Evolutionary conservation across 371 early-diverging fungal species (phyloP).

Genomic region (Cladochytrium tenue): DNA sequence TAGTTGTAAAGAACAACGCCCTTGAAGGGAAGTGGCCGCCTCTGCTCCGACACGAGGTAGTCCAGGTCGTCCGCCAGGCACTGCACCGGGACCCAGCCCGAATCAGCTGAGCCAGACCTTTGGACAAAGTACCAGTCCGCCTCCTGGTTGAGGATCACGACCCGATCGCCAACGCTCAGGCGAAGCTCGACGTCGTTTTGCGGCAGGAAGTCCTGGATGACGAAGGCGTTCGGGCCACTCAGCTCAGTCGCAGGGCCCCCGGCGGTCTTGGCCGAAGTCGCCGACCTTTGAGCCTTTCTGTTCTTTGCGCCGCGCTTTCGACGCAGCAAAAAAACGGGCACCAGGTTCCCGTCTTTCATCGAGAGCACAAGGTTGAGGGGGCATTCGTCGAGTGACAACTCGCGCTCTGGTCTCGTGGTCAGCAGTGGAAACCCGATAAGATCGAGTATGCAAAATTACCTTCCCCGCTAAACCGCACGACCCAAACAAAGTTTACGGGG

Average conservation of each 20-base stretch:
- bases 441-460: too few species aligned
- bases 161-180: not conserved
- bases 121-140: not conserved
- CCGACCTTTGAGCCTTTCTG: too few species aligned
- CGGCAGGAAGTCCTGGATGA: not conserved
- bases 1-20: not conserved
- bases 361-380: conserved; percentile 80
- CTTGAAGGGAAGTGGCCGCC: not conserved
- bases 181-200: not conserved
- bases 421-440: too few species aligned
- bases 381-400: conserved; percentile 79
- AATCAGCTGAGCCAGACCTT: not conserved
- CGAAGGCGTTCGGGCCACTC: not conserved
- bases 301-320: too few species aligned
- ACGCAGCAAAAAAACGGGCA: conserved; percentile 5
- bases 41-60: not conserved
- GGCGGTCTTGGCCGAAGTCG: too few species aligned
- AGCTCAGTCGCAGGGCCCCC: too few species aligned
- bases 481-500: conserved; percentile 57
- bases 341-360: conserved; percentile 46
- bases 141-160: not conserved
- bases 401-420: too few species aligned
- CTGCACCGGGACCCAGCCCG: not conserved
- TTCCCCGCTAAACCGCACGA: conserved; percentile 7
- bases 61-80: not conserved